phyloP scores from a whole-genome alignment of 768 basidiomycete species.

The Collybia mongolica region DNA sequence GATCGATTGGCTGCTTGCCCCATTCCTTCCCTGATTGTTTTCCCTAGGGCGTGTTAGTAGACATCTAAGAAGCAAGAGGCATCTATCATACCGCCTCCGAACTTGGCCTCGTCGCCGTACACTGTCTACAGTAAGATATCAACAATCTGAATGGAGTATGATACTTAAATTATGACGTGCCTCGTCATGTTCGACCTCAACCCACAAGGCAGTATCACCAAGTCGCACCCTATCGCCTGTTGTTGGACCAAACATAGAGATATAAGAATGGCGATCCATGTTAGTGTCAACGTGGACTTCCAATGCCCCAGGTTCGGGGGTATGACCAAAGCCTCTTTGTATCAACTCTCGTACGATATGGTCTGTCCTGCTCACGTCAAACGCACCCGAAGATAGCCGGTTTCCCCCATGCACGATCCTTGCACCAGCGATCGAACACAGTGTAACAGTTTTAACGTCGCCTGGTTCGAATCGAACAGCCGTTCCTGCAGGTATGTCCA shows the following conservation, averaged over 20 bases:
- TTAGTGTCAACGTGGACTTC: constrained; percentile 51
- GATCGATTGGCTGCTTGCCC: constrained; percentile 81
- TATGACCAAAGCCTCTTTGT: constrained; percentile 66
- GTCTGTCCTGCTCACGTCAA: constrained; percentile 42
- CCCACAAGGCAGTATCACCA: constrained; percentile 89
- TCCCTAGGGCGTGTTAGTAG: constrained; percentile 49
- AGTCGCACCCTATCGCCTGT: constrained; percentile 87
- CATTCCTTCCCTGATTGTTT: constrained; percentile 95
- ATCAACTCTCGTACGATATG: constrained; percentile 47
- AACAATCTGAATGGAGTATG: not conserved
- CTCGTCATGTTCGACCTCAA: constrained; percentile 87
- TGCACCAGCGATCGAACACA: constrained; percentile 75
- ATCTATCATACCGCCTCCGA: constrained; percentile 74
- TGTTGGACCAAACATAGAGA: constrained; percentile 95
- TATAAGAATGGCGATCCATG: constrained; percentile 72
- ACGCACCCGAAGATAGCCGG: constrained; percentile 53
- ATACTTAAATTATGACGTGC: constrained; percentile 31
- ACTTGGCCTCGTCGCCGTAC: constrained; percentile 97
- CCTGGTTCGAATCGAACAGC: constrained; percentile 97
- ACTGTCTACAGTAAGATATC: constrained; percentile 48
- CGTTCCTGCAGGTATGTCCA: constrained; percentile 93
- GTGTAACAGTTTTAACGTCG: constrained; percentile 77
- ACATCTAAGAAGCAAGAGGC: not conserved
- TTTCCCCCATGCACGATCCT: constrained; percentile 81
- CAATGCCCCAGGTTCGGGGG: constrained; percentile 60